Evolutionary conservation across 148 eudicot genomes (phyloP).

Genomic region (Rhododendron henanense): DNA sequence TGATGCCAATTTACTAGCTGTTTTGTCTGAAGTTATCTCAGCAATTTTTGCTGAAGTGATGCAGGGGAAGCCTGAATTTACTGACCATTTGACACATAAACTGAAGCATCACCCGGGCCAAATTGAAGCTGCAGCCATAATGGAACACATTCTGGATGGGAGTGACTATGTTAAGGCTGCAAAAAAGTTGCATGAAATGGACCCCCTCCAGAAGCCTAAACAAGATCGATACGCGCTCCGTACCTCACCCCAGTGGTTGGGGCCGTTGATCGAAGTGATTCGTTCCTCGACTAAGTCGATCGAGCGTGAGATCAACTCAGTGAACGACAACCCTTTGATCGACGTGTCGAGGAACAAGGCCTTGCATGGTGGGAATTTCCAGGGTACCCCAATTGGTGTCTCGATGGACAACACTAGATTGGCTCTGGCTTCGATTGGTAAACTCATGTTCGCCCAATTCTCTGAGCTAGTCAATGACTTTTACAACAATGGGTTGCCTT

Average conservation of each 20-base stretch:
- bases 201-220: conserved; percentile 25
- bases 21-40: conserved; percentile 20
- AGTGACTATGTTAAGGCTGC: conserved; percentile 22
- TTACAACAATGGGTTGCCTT: conserved; percentile 24
- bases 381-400: conserved; percentile 27
- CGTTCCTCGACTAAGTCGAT: conserved; percentile 21
- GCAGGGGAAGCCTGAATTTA: conserved; percentile 21
- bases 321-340: conserved; percentile 22
- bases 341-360: conserved; percentile 25
- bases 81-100: conserved; percentile 24
- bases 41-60: conserved; percentile 22
- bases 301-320: conserved; percentile 24
- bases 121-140: conserved; percentile 30
- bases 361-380: conserved; percentile 23
- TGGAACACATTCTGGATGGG: conserved; percentile 27
- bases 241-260: conserved; percentile 20
- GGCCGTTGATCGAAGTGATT: conserved; percentile 19
- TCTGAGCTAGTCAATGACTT: conserved; percentile 25
- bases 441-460: conserved; percentile 24
- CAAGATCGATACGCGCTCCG: conserved; percentile 23
- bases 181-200: conserved; percentile 17
- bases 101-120: conserved; percentile 27
- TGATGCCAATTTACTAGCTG: conserved; percentile 13
- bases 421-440: conserved; percentile 20
- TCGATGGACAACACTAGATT: conserved; percentile 25